Percentiles rank a stretch among this genome's conserved stretches.
Evolutionary conservation across 2,329 filamentous ascomycete species (phyloP).

Genomic region (Apiospora arundinis): DNA sequence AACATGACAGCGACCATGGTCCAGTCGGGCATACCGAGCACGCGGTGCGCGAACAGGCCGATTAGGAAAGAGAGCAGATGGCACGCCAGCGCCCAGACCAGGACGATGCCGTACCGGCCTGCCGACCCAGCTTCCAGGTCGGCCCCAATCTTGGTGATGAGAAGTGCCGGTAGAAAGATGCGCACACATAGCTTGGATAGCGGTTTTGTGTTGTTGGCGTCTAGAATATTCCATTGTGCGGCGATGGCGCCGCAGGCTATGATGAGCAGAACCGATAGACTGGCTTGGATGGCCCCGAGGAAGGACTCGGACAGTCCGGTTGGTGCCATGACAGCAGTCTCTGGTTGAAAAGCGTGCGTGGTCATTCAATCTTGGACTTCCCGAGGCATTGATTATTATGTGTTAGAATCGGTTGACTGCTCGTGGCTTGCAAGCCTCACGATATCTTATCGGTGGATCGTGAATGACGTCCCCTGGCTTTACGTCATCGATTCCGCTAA

Average conservation of each 20-base stretch:
- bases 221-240: constrained; percentile 46
- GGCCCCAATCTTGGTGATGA: constrained; percentile 52
- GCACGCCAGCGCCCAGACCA: constrained; percentile 45
- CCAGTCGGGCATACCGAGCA: constrained; percentile 53
- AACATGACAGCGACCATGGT: constrained; percentile 53
- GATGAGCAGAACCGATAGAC: constrained; percentile 53
- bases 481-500: constrained; percentile 14
- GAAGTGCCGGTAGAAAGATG: constrained; percentile 53
- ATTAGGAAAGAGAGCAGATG: constrained; percentile 48
- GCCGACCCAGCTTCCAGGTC: constrained; percentile 46
- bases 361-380: too few relatives aligned
- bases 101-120: constrained; percentile 43
- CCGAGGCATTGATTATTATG: neutral
- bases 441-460: neutral
- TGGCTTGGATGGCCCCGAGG: constrained; percentile 53
- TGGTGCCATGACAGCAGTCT: constrained; percentile 28
- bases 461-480: neutral
- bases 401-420: too few relatives aligned
- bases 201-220: constrained; percentile 43
- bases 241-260: constrained; percentile 52
- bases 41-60: constrained; percentile 44
- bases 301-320: constrained; percentile 46
- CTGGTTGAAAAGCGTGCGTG: neutral
- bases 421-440: neutral
- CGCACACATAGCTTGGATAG: constrained; percentile 55